phyloP scores from a whole-genome alignment of 129 eudicot genomes.

The Chrysanthemum makinoi region DNA sequence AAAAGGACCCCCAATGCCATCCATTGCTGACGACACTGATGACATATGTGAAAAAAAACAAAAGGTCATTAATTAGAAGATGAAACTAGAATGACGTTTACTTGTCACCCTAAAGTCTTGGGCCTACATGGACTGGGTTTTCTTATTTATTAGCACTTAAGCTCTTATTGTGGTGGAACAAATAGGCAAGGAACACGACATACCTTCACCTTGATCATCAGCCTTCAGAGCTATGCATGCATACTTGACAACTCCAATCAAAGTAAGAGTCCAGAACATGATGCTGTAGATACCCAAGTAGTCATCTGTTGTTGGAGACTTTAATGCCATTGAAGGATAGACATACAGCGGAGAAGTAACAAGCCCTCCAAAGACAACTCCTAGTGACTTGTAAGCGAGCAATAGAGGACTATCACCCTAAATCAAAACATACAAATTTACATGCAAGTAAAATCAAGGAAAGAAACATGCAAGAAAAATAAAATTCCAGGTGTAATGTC shows the following conservation, averaged over 20 bases:
- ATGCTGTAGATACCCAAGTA: conserved; percentile 63
- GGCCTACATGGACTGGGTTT: not conserved
- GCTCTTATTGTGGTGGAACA: not conserved
- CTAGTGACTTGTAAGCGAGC: conserved; percentile 67
- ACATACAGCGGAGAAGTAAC: conserved; percentile 80
- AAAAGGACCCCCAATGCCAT: conserved; percentile 70
- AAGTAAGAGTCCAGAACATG: conserved; percentile 72
- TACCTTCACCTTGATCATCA: conserved; percentile 90
- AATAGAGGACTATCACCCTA: conserved; percentile 30
- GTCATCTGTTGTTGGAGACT: conserved; percentile 55
- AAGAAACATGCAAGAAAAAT: not conserved
- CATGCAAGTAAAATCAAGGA: not conserved
- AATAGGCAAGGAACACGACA: not conserved
- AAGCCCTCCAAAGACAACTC: conserved; percentile 74
- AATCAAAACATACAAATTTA: conserved; percentile 19
- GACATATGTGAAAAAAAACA: not conserved
- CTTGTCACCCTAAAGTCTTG: not conserved
- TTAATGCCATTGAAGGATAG: conserved; percentile 70
- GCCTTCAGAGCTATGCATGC: conserved; percentile 59
- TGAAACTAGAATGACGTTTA: not conserved
- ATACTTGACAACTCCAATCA: conserved; percentile 66
- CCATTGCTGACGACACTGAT: conserved; percentile 70
- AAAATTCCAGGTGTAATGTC: not conserved
- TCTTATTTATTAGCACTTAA: not conserved
- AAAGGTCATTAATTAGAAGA: not conserved